A percentile compares a stretch with the other conserved stretches of the same genome.
Conservation (phyloP, 176 grass and related monocot species). For the Hsuehochloa calcarea region DNA sequence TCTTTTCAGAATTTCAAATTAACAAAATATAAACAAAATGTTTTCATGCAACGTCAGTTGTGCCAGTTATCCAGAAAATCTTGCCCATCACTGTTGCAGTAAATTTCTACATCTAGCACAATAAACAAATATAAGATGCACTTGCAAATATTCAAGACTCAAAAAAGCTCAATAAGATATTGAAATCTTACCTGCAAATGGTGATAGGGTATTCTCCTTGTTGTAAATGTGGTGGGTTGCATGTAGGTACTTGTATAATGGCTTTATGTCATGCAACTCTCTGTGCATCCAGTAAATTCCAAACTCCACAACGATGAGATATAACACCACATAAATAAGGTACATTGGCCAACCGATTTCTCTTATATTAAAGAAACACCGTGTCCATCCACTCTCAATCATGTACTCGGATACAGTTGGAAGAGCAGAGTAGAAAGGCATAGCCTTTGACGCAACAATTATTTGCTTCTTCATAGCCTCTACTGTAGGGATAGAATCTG, state of each 20-base stretch:
- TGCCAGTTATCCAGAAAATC: neutral
- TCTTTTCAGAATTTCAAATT: neutral
- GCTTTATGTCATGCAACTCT: constrained; percentile 98
- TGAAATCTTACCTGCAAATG: constrained; percentile 74
- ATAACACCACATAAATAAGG: constrained; percentile 54
- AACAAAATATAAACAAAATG: neutral
- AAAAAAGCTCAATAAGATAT: neutral
- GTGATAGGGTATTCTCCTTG: constrained; percentile 96
- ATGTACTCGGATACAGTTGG: constrained; percentile 81
- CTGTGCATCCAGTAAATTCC: constrained; percentile 99
- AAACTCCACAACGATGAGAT: constrained; percentile 76
- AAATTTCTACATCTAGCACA: neutral
- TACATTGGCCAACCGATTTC: constrained; percentile 75
- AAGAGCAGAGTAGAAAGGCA: constrained; percentile 79
- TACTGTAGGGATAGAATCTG: constrained; percentile 81
- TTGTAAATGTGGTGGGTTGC: constrained; percentile 95
- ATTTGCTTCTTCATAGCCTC: constrained; percentile 93
- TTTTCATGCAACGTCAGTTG: neutral
- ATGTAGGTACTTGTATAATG: constrained; percentile 92
- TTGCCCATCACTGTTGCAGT: neutral
- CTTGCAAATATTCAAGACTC: neutral
- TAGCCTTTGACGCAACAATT: constrained; percentile 75
- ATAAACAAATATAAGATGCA: neutral
- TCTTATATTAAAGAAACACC: constrained; percentile 55
- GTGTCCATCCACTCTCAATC: constrained; percentile 89